phyloP scores from a whole-genome alignment of 306 rosid genomes.

The Dalbergia cochinchinensis region DNA sequence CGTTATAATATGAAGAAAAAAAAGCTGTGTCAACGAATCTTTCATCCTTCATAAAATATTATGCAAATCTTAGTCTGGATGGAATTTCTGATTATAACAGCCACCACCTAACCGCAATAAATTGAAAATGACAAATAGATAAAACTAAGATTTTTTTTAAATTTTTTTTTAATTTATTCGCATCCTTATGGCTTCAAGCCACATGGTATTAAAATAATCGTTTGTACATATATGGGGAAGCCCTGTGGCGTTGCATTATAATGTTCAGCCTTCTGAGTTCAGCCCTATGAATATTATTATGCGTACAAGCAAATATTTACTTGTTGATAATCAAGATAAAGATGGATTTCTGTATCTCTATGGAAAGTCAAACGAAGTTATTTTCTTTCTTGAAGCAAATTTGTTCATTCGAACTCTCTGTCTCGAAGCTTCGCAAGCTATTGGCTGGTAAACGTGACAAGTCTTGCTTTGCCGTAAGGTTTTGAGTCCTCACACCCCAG shows the following conservation, averaged over 20 bases:
- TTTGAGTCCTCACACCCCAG: neutral
- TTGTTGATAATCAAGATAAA: neutral
- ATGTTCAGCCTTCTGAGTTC: neutral
- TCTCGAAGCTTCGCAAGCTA: neutral
- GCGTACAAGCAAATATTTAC: constrained; percentile 8
- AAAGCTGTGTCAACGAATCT: too few relatives aligned
- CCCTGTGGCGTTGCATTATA: too few relatives aligned
- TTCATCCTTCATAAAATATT: too few relatives aligned
- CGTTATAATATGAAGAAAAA: too few relatives aligned
- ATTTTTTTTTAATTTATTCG: too few relatives aligned
- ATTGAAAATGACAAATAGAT: neutral
- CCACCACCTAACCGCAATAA: neutral
- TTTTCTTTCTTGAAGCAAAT: constrained; percentile 28
- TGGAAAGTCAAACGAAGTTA: neutral
- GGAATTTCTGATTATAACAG: neutral
- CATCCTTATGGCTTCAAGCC: neutral
- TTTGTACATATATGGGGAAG: too few relatives aligned
- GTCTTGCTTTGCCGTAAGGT: constrained; percentile 28
- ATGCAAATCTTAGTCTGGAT: neutral
- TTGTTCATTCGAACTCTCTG: neutral
- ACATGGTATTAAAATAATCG: neutral
- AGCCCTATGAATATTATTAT: neutral
- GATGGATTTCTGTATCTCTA: neutral
- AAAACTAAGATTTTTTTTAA: too few relatives aligned
- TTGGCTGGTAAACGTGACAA: neutral